A percentile compares a stretch with the other conserved stretches of the same genome.
These are phyloP conservation scores for Acacia concinna DNA, from an alignment of 331 rosid species.

Conservation along the genomic window DNA sequence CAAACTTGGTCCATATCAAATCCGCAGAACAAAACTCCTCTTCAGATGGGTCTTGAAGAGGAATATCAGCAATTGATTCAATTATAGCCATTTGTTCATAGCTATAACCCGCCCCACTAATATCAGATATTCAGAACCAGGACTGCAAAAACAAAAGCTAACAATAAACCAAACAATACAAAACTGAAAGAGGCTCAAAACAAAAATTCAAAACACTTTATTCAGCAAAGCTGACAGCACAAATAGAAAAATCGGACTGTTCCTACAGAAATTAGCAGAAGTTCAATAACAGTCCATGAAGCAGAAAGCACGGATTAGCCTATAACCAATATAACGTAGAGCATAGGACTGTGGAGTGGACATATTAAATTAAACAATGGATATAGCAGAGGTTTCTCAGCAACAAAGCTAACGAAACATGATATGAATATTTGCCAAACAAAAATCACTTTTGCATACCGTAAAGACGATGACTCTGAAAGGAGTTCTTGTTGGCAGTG, in stretches of 20 bases:
- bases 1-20: neutral
- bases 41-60: neutral
- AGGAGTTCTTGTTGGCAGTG: neutral
- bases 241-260: neutral
- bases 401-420: neutral
- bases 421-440: neutral
- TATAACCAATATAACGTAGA: neutral
- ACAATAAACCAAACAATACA: neutral
- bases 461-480: neutral
- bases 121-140: neutral
- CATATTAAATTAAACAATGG: neutral
- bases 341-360: neutral
- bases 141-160: neutral
- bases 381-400: neutral
- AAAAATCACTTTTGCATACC: neutral
- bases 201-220: neutral
- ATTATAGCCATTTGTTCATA: neutral
- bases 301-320: neutral
- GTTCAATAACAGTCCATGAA: neutral
- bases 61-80: neutral
- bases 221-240: neutral
- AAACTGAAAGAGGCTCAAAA: neutral
- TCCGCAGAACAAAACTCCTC: constrained; percentile 1
- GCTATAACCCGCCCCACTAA: neutral
- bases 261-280: neutral